Evolutionary conservation across 2,329 filamentous ascomycete genomes (phyloP), one percentile per base, ranked within the genome.

Genomic region (Cordyceps tenuipes): DNA sequence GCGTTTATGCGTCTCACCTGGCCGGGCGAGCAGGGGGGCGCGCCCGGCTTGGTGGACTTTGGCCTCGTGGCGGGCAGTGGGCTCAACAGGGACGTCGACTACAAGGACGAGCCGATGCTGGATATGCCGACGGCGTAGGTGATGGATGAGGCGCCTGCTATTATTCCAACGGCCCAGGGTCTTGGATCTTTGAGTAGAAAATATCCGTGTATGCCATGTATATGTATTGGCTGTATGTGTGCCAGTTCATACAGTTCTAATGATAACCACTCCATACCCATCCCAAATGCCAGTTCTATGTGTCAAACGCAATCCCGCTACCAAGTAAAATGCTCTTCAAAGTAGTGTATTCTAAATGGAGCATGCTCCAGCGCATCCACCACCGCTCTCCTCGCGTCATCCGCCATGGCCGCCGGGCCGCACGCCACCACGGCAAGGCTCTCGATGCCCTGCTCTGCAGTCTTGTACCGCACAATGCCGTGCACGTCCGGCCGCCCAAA

Each of bases 261-360:
- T 44, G 21, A 21, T 39, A 5, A 29, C 29, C 29, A 47, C 15
- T 54, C 50, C 56, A 50, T 55, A 4, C 21, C 15, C 12, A 19
- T 60, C 7, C 26, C 44, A 51, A 19, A 53, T 39, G 54, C 12
- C 44, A 15, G 7, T 36, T 47, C 5, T 19, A 43, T 19, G 10
- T 19, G 21, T 5, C 8, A n/a, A 51, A 15, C 46, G 5, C 13
- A 50, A 21, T 12, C 10, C 17, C 34, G 23, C 65, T 59, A 78
- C 76, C 76, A 78, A 26, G 72, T 72, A 41, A 77, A 77, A 5
- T 70, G 73, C 64, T 77, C 76, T 31, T 77, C 73, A 59, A 76
- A 77, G 43, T 77, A 77, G 13, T 77, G 73, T 57, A 76, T 63
- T 23, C 63, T 56, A 8, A 63, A 64, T 9, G 63, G 64, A 0